phyloP scores from a whole-genome alignment of 192 early-diverging fungal genomes.

The Gaertneriomyces sp. region DNA sequence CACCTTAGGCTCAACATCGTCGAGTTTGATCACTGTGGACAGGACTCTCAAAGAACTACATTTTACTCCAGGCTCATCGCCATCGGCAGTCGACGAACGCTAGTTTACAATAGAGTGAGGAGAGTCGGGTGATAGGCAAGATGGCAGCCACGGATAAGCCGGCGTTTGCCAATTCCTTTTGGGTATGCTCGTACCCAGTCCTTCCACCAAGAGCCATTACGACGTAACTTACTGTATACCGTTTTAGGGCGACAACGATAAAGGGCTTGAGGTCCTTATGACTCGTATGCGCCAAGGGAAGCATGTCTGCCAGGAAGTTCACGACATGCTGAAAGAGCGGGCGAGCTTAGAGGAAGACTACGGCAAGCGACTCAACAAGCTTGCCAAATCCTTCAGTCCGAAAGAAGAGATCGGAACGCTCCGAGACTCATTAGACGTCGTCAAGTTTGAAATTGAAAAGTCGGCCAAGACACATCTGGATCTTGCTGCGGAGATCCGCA shows the following conservation, averaged over 20 bases:
- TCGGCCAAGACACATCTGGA: slow-evolving; percentile 43
- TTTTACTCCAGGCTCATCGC: too few species aligned
- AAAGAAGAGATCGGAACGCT: slow-evolving; percentile 54
- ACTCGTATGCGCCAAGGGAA: slow-evolving; percentile 47
- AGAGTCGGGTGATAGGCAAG: too few species aligned
- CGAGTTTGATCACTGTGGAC: too few species aligned
- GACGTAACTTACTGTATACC: not conserved
- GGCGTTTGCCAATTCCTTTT: slow-evolving; percentile 40
- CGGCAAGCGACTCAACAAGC: slow-evolving; percentile 45
- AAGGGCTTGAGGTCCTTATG: slow-evolving; percentile 48
- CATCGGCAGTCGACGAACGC: too few species aligned
- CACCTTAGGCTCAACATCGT: too few species aligned
- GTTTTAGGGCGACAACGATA: slow-evolving; percentile 45
- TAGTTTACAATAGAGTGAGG: too few species aligned
- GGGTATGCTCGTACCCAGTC: slow-evolving; percentile 23
- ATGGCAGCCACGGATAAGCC: slow-evolving; percentile 14
- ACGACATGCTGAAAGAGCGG: slow-evolving; percentile 44
- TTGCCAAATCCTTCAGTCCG: slow-evolving; percentile 47
- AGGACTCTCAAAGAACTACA: too few species aligned
- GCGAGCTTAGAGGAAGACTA: slow-evolving; percentile 58
- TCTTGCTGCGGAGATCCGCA: slow-evolving; percentile 47
- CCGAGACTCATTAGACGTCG: slow-evolving; percentile 46
- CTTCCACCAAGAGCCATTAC: slow-evolving; percentile 1
- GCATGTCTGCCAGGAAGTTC: slow-evolving; percentile 47
- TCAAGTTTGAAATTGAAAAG: slow-evolving; percentile 47